phyloP scores from a whole-genome alignment of 352 stramenopile genomes.

The Phytophthora sp. region DNA sequence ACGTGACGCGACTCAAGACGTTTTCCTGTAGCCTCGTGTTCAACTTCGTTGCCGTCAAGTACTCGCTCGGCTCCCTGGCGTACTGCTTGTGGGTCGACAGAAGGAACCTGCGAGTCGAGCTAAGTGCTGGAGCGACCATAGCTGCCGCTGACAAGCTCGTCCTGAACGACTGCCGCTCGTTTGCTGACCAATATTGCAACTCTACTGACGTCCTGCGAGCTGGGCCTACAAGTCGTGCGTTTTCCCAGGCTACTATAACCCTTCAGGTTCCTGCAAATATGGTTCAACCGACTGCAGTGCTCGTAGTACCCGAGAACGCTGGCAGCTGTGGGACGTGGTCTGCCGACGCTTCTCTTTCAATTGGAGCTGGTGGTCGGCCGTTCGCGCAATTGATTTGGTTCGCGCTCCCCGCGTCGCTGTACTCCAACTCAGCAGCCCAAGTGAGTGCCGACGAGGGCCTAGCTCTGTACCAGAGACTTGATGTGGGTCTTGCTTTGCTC shows the following conservation, averaged over 20 bases:
- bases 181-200: constrained; percentile 55
- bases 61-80: constrained; percentile 45
- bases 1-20: constrained; percentile 46
- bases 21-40: constrained; percentile 61
- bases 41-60: constrained; percentile 39
- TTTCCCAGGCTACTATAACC: constrained; percentile 53
- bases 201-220: constrained; percentile 55
- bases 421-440: constrained; percentile 13
- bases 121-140: constrained; percentile 54
- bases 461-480: constrained; percentile 38
- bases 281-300: constrained; percentile 46
- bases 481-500: constrained; percentile 37
- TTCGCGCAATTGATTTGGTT: constrained; percentile 56
- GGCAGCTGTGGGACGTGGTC: constrained; percentile 65
- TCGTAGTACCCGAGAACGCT: constrained; percentile 60
- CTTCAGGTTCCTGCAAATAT: constrained; percentile 41
- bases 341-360: constrained; percentile 60
- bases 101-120: constrained; percentile 52
- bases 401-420: constrained; percentile 39
- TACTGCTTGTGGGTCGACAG: constrained; percentile 65
- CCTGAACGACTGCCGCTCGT: constrained; percentile 59
- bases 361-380: constrained; percentile 53
- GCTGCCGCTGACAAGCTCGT: constrained; percentile 46
- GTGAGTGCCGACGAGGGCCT: constrained; percentile 18
- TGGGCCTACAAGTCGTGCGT: constrained; percentile 55